Evolutionary conservation across 2,329 filamentous ascomycete genomes (phyloP), one percentile per base, ranked within the genome.

Genomic region (Beauveria caledonica): DNA sequence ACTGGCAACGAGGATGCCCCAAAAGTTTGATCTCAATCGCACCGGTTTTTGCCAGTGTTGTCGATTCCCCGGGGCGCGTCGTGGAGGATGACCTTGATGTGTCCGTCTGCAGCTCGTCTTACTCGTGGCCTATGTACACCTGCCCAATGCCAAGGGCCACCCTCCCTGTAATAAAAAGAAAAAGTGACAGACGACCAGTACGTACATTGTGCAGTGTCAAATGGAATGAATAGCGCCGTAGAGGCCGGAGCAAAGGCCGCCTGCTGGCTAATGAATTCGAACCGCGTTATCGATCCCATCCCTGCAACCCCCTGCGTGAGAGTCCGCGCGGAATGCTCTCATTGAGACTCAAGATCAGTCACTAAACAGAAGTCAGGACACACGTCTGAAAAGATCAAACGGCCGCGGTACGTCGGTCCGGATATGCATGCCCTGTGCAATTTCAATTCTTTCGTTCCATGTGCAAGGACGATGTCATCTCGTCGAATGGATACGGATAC

Each of bases 191-290:
- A 33, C 29, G 29, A 33, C 40, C n/a, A 42, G 36, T 23, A 23
- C 10, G 17, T 25, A 33, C 40, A 15, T 48, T 27, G 27, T 25
- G 25, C 4, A 48, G 19, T 27, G 44, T 21, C n/a, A 19, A 33
- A 45, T 56, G 40, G 25, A 17, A 45, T 54, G 19, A n/a, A 29
- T 21, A 5, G 40, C 25, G 40, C 25, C 39, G 54, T 13, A 25
- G 29, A 46, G 44, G 42, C 42, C 54, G 54, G 54, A 57, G 54
- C 42, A 57, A 57, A 57, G 29, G 44, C 44, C 44, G 54, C 44
- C 13, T n/a, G 23, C n/a, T n/a, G 23, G 25, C 42, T 36, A 17
- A 33, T 46, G 19, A 33, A 33, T 7, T 45, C 42, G n/a, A 11
- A 9, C 6, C 11, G 10, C 17, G 5, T 21, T 55, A 40, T 25